Evolutionary conservation across 2,329 filamentous ascomycete genomes (phyloP), one percentile per base, ranked within the genome.

Genomic region (Xenoacremonium recifei): DNA sequence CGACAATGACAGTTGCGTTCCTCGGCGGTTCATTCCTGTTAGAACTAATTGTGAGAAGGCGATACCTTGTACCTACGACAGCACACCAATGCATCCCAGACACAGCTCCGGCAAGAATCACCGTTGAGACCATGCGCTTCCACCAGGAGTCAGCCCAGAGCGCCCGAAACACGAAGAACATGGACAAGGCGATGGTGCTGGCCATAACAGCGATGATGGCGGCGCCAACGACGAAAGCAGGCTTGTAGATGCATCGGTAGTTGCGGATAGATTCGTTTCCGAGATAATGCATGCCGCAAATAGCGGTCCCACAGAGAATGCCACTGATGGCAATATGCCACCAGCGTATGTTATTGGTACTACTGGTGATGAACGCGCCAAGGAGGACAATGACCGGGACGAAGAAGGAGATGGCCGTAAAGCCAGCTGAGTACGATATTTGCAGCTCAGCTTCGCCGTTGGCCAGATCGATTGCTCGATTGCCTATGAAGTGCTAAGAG

Each of bases 71-170:
- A 13, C 87, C 87, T 10, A 79, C 75, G 4, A 84, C 77, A 21
- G 85, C 89, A 42, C 85, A 85, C 85, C 88, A 95, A 66, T 95
- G 89, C 89, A 95, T 93, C 2, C 87, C 87, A 9, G 84, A 90
- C 3, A 93, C 86, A 30, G 85, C 87, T 13, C 78, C 72, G 7
- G 87, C 85, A 30, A 95, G 73, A 15, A 90, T 64, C 34, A 80
- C 66, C 9, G 84, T 85, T 47, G 83, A 87, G 3, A 82, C 55
- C 7, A 75, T 65, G 44, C 88, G 75, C 59, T 89, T 88, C 84
- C 84, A 90, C 79, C 85, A 89, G 13, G 78, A 80, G 55, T 84
- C 85, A 37, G 85, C 87, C 88, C 89, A 95, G 12, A 79, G 76
- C 13, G 84, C 80, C 49, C 84, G 79, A 63, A 86, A 82, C 42